These are phyloP conservation scores for Gaeumannomyces sp. DNA, from an alignment of 2,329 filamentous ascomycete genomes.

Conservation along the genomic window DNA sequence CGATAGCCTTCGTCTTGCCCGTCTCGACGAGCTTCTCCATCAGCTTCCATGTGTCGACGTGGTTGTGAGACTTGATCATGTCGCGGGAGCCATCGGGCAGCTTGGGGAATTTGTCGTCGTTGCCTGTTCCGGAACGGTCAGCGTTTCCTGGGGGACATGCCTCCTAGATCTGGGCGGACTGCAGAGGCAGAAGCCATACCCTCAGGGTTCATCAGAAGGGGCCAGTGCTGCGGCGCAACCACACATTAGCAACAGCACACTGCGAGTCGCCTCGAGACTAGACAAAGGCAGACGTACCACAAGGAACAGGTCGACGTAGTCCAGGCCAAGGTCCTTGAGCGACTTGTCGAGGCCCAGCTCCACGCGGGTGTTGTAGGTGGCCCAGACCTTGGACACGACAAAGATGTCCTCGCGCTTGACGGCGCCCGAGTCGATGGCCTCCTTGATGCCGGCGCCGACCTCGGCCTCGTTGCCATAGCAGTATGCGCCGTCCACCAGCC, in stretches of 20 bases:
- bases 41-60: constrained; percentile 71
- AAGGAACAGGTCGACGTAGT: constrained; percentile 76
- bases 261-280: neutral
- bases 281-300: constrained; percentile 37
- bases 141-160: neutral
- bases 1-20: constrained; percentile 50
- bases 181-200: constrained; percentile 34
- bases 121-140: constrained; percentile 34
- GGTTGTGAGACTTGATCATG: constrained; percentile 61
- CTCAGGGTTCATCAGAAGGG: constrained; percentile 71
- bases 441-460: constrained; percentile 70
- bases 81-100: constrained; percentile 68
- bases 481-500: constrained; percentile 65
- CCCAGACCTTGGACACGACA: constrained; percentile 81
- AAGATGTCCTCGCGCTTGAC: constrained; percentile 75
- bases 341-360: constrained; percentile 67
- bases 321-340: constrained; percentile 65
- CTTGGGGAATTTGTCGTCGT: constrained; percentile 70
- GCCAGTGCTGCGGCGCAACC: constrained; percentile 61
- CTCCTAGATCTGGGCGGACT: too few relatives aligned
- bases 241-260: neutral
- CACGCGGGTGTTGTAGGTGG: constrained; percentile 66
- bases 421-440: constrained; percentile 61
- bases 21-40: constrained; percentile 61
- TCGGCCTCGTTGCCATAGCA: constrained; percentile 79